Evolutionary conservation across 768 basidiomycete species (phyloP).

Genomic region (Termitomyces bulborhizus): DNA sequence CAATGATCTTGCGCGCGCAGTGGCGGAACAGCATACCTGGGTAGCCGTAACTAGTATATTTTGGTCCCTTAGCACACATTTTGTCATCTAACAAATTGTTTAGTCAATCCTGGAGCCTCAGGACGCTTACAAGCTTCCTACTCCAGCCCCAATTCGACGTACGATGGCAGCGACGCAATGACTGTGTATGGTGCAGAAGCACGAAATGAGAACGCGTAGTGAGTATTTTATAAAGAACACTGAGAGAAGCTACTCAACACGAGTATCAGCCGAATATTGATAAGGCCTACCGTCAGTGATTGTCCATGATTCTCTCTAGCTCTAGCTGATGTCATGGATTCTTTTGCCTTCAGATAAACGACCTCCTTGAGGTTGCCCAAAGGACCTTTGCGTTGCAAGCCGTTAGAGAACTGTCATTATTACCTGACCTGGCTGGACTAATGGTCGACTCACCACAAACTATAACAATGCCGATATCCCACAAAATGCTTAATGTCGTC

Average conservation of each 20-base stretch:
- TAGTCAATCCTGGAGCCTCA: slow-evolving; percentile 37
- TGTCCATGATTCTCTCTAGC: no score
- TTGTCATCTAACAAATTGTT: neutral
- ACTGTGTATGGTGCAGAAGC: slow-evolving; percentile 43
- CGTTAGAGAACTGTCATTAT: slow-evolving; percentile 14
- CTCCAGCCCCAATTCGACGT: slow-evolving; percentile 29
- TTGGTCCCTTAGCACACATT: neutral
- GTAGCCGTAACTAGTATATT: slow-evolving; percentile 41
- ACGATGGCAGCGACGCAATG: slow-evolving; percentile 43
- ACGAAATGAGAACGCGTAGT: slow-evolving; percentile 62
- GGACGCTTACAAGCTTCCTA: slow-evolving; percentile 30
- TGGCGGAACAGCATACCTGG: slow-evolving; percentile 48
- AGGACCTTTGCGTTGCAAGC: slow-evolving; percentile 22
- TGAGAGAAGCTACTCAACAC: neutral
- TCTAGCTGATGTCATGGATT: neutral
- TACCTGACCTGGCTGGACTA: slow-evolving; percentile 21
- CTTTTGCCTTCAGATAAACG: neutral
- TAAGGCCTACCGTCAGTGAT: slow-evolving; percentile 24
- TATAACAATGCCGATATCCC: slow-evolving; percentile 41
- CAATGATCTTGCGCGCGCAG: slow-evolving; percentile 30
- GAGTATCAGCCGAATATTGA: slow-evolving; percentile 21
- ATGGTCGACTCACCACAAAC: slow-evolving; percentile 45
- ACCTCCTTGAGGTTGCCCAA: slow-evolving; percentile 12
- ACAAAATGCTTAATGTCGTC: slow-evolving; percentile 41
- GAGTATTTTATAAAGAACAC: slow-evolving; percentile 13